Base-by-base conservation (phyloP, 805 yeast species). In the Saturnispora ahearnii region DNA sequence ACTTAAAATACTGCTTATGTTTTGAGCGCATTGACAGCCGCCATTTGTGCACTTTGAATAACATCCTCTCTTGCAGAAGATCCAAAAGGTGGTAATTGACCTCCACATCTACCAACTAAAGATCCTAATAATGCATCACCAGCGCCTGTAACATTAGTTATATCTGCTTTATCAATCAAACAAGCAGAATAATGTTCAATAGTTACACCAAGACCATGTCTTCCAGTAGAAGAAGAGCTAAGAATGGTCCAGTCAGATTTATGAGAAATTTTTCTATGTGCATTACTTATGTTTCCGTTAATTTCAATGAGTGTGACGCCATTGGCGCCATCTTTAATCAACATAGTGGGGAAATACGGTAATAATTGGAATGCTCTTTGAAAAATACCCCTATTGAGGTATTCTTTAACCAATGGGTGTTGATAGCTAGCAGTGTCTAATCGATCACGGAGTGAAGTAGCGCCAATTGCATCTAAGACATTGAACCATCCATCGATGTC, bases 101-200 rank as follows among this genome's bases (percentile, higher is more conserved):
- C 46, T 69, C 63, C 45, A 74, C 53, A 50, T 71, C 71, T 2
- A 5, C 81, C 67, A 11, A 78, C 62, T 22, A 88, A 54, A 28
- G 73, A 78, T 0, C 96, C 96, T 29, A 80, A 73, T 41, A 88
- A 70, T 0, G 93, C 74, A 63, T 88, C 96, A 10, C 96, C 96
- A 0, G 95, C 95, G 2, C 96, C 96, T 9, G 91, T 87, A 31
- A 85, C 95, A 56, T 82, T 86, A 29, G 65, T 66, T 11, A 84
- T 72, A 0, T 63, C 59, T 3, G 69, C 60, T 40, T 64, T 66
- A 1, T 67, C 63, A 3, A 74, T 65, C 1, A 30, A 33, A 4
- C 43, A 24, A 4, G 60, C 60, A 0, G 77, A 73, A 61, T 74
- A 83, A 60, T 84, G 82, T 57, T 85, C 86, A 21, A 87, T 68